Base-by-base conservation (phyloP, 208 protist species). In the Acanthamoeba polyphaga region DNA sequence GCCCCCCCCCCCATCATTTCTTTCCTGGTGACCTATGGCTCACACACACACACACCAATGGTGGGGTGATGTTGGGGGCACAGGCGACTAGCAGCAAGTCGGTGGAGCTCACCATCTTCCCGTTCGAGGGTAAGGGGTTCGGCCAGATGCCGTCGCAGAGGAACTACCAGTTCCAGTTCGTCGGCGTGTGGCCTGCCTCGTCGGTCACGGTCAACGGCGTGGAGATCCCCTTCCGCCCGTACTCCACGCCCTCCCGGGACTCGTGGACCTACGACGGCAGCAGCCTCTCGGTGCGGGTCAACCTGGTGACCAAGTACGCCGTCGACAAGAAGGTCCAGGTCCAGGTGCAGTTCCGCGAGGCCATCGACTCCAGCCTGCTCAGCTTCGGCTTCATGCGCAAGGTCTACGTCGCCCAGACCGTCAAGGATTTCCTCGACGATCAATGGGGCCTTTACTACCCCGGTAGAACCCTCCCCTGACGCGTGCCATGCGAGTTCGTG, bases 91-190 rank as follows among this genome's bases (percentile, higher is more conserved):
- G 49, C 46, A 27, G 53, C 27, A 32, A 58, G 27, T 58, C 80
- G 3, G n/a, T 64, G 7, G 49, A 88, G 43, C 51, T 88, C n/a
- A 88, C 80, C n/a, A 64, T 88, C 51, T 62, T 88, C 49, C 80
- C 80, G 49, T 88, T 49, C 19, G 80, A 88, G 53, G 80, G 80
- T 24, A 62, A 88, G 43, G 80, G 80, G 10, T 88, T 88, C 29
- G 6, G 19, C 43, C n/a, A 88, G 53, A 88, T 88, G 80, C 80
- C 80, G 53, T 22, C 80, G 19, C 46, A 43, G 51, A 27, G 80
- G 22, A 88, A 88, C 80, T 88, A 88, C 51, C 80, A 88, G 80
- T 88, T 88, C 80, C 80, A 88, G 51, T 88, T 88, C 80, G 53
- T 88, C 6, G 22, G 53, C 29, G 80, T 88, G 22, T 88, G 80